These are phyloP conservation scores for Penicillium sp. DNA, from an alignment of 2,329 filamentous ascomycete species.

Conservation along the genomic window DNA sequence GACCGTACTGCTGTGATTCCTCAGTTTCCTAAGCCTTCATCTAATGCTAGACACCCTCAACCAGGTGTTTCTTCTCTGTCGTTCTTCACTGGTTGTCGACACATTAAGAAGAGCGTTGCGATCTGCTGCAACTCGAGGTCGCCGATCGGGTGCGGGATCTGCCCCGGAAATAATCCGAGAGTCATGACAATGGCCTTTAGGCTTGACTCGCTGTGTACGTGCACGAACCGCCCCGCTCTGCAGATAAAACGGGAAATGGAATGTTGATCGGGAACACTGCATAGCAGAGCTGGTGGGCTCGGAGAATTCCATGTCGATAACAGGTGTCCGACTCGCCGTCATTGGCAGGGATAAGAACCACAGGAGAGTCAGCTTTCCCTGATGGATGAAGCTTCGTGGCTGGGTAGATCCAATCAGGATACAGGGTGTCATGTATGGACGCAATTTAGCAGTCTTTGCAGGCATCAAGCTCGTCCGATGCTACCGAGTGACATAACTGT, in stretches of 20 bases:
- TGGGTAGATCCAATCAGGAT: not conserved
- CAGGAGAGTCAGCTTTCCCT: not conserved
- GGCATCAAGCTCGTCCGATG: too few relatives aligned
- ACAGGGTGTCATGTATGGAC: not conserved
- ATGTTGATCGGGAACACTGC: constrained; percentile 13
- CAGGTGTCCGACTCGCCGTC: not conserved
- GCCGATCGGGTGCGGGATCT: not conserved
- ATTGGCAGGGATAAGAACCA: constrained; percentile 1
- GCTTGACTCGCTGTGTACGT: not conserved
- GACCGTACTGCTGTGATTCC: not conserved
- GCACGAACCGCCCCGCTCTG: not conserved
- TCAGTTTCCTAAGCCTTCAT: not conserved
- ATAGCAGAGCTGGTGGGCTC: not conserved
- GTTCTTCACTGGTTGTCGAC: not conserved
- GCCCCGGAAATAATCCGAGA: not conserved
- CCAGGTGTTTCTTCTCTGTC: not conserved
- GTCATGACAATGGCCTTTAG: not conserved
- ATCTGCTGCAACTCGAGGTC: not conserved
- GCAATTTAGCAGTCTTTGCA: not conserved
- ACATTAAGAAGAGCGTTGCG: not conserved
- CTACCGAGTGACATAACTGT: too few relatives aligned
- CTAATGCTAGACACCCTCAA: not conserved
- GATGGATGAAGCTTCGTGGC: not conserved
- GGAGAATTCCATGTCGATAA: constrained; percentile 2
- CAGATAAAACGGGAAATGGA: constrained; percentile 9